Evolutionary conservation across 768 basidiomycete genomes (phyloP).

Genomic region (Lentinula sp.): DNA sequence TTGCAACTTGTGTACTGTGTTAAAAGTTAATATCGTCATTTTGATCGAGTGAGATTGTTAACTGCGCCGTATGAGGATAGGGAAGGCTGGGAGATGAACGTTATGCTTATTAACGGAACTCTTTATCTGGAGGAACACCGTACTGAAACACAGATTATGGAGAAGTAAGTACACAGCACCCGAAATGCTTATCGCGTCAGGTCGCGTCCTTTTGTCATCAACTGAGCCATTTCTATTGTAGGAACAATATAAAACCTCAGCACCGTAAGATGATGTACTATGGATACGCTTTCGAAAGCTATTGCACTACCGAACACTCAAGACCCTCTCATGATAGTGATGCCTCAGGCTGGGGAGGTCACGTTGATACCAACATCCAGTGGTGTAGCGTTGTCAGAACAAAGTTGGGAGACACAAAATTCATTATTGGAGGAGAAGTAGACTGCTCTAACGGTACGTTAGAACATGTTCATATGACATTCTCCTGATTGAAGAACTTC

Average conservation of each 20-base stretch:
- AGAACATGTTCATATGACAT: background rate
- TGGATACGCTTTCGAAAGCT: slow-evolving; percentile 88
- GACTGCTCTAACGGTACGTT: slow-evolving; percentile 76
- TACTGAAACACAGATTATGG: slow-evolving; percentile 48
- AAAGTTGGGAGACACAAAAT: slow-evolving; percentile 63
- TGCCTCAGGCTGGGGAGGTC: slow-evolving; percentile 65
- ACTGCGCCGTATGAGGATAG: slow-evolving; percentile 78
- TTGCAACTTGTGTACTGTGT: background rate
- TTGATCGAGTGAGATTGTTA: slow-evolving; percentile 56
- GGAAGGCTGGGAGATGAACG: slow-evolving; percentile 78
- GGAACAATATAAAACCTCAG: slow-evolving; percentile 59
- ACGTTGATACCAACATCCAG: slow-evolving; percentile 83
- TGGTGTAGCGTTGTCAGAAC: slow-evolving; percentile 91
- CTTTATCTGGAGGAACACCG: slow-evolving; percentile 73
- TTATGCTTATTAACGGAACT: slow-evolving; percentile 68
- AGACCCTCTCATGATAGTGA: slow-evolving; percentile 10
- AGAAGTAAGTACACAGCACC: slow-evolving; percentile 43
- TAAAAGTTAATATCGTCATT: slow-evolving; percentile 10
- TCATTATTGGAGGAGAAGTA: slow-evolving; percentile 86
- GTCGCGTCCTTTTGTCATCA: background rate
- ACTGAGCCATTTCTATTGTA: slow-evolving; percentile 19
- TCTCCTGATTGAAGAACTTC: slow-evolving; percentile 9
- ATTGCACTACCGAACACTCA: slow-evolving; percentile 53
- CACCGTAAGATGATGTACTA: slow-evolving; percentile 69
- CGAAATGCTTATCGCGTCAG: background rate